Percentiles rank a stretch among this genome's conserved stretches.
Evolutionary conservation across 768 basidiomycete genomes (phyloP).

Genomic region (Nevesoporus exiguus): DNA sequence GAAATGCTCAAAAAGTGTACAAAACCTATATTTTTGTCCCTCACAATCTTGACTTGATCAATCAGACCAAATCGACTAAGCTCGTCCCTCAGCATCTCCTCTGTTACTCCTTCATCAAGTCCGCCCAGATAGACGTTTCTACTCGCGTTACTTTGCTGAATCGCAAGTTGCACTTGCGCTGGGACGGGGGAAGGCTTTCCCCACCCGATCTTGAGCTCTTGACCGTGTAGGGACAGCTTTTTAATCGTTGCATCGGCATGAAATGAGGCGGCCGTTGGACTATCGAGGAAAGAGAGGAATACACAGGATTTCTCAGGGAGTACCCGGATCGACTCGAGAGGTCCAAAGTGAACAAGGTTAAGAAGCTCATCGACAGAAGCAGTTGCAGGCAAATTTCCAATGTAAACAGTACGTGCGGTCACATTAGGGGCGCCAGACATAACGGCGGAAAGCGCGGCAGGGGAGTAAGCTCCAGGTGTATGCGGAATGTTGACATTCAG

Average conservation of each 20-base stretch:
- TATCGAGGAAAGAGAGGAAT: constrained; percentile 97
- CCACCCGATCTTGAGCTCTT: constrained; percentile 99
- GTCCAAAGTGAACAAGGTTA: constrained; percentile 96
- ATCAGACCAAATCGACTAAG: constrained; percentile 91
- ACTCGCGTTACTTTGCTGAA: constrained; percentile 88
- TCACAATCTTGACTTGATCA: constrained; percentile 98
- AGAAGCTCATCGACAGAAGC: constrained; percentile 97
- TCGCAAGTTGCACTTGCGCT: constrained; percentile 79
- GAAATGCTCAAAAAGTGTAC: constrained; percentile 97
- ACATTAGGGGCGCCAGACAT: constrained; percentile 56
- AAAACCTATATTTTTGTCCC: constrained; percentile 99
- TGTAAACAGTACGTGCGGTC: constrained; percentile 89
- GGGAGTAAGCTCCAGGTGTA: constrained; percentile 72
- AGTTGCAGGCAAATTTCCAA: constrained; percentile 92
- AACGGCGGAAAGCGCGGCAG: constrained; percentile 72
- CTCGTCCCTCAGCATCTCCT: constrained; percentile 90
- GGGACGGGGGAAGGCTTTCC: constrained; percentile 92
- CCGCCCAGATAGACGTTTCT: constrained; percentile 97
- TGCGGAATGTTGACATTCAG: constrained; percentile 65
- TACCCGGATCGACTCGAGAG: constrained; percentile 90
- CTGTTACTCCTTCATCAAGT: constrained; percentile 84
- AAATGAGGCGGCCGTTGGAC: constrained; percentile 90
- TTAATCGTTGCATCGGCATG: constrained; percentile 96
- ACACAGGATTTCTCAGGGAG: constrained; percentile 97
- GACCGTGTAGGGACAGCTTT: constrained; percentile 88